These are phyloP conservation scores for Candida pini DNA, from an alignment of 805 yeast species.

Conservation along the genomic window DNA sequence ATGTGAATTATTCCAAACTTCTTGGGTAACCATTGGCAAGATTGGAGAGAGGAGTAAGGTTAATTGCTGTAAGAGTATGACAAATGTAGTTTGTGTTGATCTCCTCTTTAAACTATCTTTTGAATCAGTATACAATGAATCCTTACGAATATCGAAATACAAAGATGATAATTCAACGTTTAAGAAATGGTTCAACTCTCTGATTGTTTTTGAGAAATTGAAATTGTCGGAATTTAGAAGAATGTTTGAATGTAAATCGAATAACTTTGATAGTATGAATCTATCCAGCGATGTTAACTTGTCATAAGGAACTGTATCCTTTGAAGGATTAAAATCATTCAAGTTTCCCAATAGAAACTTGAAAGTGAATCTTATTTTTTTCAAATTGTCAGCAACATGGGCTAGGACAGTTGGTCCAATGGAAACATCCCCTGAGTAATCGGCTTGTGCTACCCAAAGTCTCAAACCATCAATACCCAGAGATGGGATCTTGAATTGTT, in stretches of 20 bases:
- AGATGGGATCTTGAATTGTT: constrained; percentile 44
- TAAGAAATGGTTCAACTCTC: constrained; percentile 63
- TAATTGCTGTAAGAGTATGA: constrained; percentile 53
- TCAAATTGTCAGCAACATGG: constrained; percentile 74
- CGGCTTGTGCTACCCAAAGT: constrained; percentile 84
- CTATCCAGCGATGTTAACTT: constrained; percentile 48
- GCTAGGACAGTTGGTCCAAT: constrained; percentile 66
- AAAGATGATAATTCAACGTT: constrained; percentile 72
- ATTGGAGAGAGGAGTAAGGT: constrained; percentile 73
- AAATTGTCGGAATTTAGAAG: constrained; percentile 44
- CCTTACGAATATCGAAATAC: constrained; percentile 85
- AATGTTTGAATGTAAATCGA: constrained; percentile 38
- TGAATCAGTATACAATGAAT: constrained; percentile 71
- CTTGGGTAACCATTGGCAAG: constrained; percentile 80
- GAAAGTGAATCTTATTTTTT: constrained; percentile 78
- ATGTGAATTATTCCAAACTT: constrained; percentile 68
- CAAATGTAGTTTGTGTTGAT: constrained; percentile 60
- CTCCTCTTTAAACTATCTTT: constrained; percentile 39
- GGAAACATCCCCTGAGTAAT: constrained; percentile 75
- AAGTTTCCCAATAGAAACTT: constrained; percentile 79
- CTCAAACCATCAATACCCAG: constrained; percentile 90
- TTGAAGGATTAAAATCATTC: constrained; percentile 23
- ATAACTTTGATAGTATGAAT: constrained; percentile 52
- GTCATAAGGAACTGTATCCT: constrained; percentile 32
- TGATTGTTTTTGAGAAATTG: constrained; percentile 67